Conservation (phyloP, 768 basidiomycete genomes). For the Auricularia cornea region DNA sequence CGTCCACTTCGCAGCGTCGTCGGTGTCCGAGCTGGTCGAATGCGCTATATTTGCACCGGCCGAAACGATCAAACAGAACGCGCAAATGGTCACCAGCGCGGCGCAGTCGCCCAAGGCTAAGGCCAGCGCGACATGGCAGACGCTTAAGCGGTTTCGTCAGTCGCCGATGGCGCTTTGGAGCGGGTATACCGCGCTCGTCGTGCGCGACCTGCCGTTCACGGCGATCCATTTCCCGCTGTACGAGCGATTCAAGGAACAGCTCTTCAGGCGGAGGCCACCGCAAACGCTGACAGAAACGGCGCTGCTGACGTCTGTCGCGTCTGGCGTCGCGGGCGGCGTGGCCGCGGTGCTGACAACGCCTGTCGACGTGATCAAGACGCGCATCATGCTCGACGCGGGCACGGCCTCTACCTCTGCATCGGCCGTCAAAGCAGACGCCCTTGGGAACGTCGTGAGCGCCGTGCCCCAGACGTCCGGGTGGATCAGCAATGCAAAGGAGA, state of each 20-base stretch:
- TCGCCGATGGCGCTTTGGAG: neutral
- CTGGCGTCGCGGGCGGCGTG: constrained; percentile 81
- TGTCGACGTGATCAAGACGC: constrained; percentile 91
- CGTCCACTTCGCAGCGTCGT: neutral
- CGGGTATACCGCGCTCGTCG: neutral
- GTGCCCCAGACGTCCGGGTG: neutral
- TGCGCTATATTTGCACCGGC: neutral
- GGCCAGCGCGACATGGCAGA: neutral
- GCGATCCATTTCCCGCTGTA: constrained; percentile 95
- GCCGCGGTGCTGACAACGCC: constrained; percentile 91
- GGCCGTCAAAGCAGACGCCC: neutral
- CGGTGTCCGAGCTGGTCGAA: neutral
- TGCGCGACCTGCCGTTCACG: constrained; percentile 82
- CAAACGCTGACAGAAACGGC: constrained; percentile 60
- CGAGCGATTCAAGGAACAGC: constrained; percentile 67
- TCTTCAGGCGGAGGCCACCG: constrained; percentile 48
- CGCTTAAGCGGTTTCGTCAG: neutral
- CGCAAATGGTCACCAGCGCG: neutral
- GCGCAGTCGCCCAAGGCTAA: neutral
- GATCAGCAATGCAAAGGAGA: neutral
- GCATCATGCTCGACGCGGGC: constrained; percentile 78
- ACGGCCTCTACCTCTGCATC: neutral
- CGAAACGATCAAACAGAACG: neutral
- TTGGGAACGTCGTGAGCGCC: neutral
- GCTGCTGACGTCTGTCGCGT: constrained; percentile 63